Evolutionary conservation across 148 eudicot genomes (phyloP), one percentile per base, ranked within the genome.

Genomic region (Dysphania ambrosioides): DNA sequence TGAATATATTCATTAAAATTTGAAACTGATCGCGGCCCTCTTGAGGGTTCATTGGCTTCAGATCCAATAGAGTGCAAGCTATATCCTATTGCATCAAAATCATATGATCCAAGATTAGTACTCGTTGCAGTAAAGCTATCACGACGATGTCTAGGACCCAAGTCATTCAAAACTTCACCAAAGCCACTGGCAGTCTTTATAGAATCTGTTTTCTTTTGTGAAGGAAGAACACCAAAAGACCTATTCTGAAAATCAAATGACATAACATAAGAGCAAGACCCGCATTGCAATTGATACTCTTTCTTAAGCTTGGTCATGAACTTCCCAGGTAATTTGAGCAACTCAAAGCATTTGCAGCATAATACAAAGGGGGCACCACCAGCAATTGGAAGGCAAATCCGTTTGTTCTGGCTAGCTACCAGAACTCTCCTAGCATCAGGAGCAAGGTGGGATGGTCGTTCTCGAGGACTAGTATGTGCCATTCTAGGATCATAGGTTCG

Each of bases 321-420:
- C 66, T 87, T 91, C 61, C 71, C 77, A 31, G 94, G 87, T 62
- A 93, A 64, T 80, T 77, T 85, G 81, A 95, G 86, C 81, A 92
- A 79, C 68, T 86, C 88, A 71, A 86, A 92, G 84, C 98, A 95
- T 21, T 75, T 85, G 70, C 58, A 51, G 80, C 98, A 95, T 70
- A 90, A 63, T 60, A 92, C 72, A 77, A 91, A 88, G 21, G 98
- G 98, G 29, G 97, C 87, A 53, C 96, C 98, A 60, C 96, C 96
- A 32, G 84, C 86, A 51, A 85, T 72, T 5, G 98, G 98, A 76
- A 70, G 76, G 75, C 82, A 81, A 68, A 78, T 71, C 66, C 76
- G 79, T 78, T 78, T 80, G 74, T 77, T 82, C 68, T 73, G 80
- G 63, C 56, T 72, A 59, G 84, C 70, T 59, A 66, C 81, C 77